These are phyloP conservation scores for Prunus fruticosa DNA, from an alignment of 306 rosid species.

Conservation along the genomic window DNA sequence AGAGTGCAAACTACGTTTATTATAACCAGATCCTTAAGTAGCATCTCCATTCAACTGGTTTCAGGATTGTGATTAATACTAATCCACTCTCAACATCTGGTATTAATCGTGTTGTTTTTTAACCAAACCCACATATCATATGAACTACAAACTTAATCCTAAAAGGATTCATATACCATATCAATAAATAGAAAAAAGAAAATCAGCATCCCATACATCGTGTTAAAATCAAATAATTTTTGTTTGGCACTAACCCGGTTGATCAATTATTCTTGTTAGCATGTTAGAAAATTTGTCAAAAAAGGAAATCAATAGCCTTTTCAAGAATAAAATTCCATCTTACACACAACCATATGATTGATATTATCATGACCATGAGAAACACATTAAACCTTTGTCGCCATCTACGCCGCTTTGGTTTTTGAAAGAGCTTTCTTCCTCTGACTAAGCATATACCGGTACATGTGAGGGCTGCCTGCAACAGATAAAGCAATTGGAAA, in stretches of 20 bases:
- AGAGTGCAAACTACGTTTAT: too few species aligned
- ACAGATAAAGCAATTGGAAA: conserved; percentile 14
- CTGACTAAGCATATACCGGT: conserved; percentile 67
- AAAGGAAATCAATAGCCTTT: not conserved
- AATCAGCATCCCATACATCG: too few species aligned
- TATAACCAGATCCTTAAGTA: too few species aligned
- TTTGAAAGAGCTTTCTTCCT: conserved; percentile 72
- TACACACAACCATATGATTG: conserved; percentile 12
- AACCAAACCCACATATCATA: too few species aligned
- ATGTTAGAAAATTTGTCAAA: not conserved
- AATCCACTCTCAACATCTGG: too few species aligned
- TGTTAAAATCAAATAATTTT: not conserved
- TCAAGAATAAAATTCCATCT: not conserved
- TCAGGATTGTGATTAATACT: too few species aligned
- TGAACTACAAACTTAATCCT: too few species aligned
- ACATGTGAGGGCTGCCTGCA: conserved; percentile 84
- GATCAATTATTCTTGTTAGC: not conserved
- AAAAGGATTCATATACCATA: too few species aligned
- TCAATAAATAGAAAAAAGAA: too few species aligned
- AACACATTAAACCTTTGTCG: conserved; percentile 5
- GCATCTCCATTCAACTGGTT: too few species aligned
- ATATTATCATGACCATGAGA: not conserved
- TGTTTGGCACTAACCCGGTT: not conserved
- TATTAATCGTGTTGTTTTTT: too few species aligned
- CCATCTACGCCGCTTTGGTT: conserved; percentile 48